Conservation (phyloP, 352 stramenopile species). For the Globisporangium spinosum region DNA sequence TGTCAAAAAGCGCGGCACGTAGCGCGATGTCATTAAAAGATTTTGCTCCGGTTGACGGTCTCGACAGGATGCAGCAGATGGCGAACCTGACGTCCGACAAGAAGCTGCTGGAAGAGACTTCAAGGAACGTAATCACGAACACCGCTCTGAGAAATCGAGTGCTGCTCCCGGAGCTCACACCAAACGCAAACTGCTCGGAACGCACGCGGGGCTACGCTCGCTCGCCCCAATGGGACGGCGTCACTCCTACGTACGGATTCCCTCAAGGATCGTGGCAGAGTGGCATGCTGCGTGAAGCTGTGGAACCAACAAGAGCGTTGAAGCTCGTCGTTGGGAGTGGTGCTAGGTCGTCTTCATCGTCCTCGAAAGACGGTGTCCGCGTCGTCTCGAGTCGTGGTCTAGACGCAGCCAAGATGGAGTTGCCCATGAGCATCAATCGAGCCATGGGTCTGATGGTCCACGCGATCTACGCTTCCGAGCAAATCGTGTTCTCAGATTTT, state of each 20-base stretch:
- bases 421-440: conserved; percentile 1
- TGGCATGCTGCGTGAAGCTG: not conserved
- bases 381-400: not conserved
- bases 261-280: conserved; percentile 1
- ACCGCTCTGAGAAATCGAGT: not conserved
- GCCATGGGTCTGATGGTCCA: conserved; percentile 1
- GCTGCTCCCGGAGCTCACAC: not conserved
- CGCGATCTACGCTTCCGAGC: not conserved
- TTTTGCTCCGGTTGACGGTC: not conserved
- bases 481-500: not conserved
- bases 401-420: not conserved
- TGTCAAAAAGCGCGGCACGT: not conserved
- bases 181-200: not conserved
- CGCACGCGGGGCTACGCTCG: not conserved
- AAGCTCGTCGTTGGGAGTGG: not conserved
- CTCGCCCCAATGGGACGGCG: not conserved
- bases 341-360: not conserved
- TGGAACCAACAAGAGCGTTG: not conserved
- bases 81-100: conserved; percentile 1
- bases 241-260: not conserved
- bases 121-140: conserved; percentile 10
- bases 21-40: not conserved
- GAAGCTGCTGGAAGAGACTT: not conserved
- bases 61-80: not conserved
- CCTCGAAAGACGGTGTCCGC: not conserved